Base-by-base conservation (phyloP, 2,329 filamentous ascomycete genomes). In the Plectosphaerella sp. region DNA sequence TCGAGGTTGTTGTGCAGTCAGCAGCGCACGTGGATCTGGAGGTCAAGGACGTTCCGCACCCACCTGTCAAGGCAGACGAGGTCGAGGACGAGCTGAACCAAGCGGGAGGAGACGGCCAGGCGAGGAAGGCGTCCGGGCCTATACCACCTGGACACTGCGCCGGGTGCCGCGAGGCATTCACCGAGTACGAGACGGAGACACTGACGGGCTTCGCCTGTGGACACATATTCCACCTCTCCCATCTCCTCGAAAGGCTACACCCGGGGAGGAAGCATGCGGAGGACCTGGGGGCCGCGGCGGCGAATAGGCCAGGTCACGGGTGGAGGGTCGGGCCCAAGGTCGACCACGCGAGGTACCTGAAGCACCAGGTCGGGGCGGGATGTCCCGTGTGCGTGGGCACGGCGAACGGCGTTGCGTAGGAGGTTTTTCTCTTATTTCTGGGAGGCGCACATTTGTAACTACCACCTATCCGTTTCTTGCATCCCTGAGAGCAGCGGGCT, bases 261-360 rank as follows among this genome's bases (percentile, higher is more conserved):
- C 70, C 72, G 37, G 77, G 61, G 50, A 75, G 70, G 65, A 67
- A 66, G 24, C 64, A 68, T 6, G 80, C 86, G 52, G 65, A 72
- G 4, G 72, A 75, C 3, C 71, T 80, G 25, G 72, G 71, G 2
- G 72, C 67, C 15, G 67, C 68, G 3, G 68, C 71, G 41, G 71
- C 75, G 36, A 72, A 69, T 15, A 65, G 70, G 11, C 66, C 72
- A 15, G 68, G 67, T 51, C 67, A 69, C 24, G 78, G 80, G 8
- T 77, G 86, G 52, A 89, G 87, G 50, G 84, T 97, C 7, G 89
- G 90, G 0, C 83, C 87, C 28, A 97, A 97, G 70, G 91, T 96
- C 25, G 94, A 89, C 57, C 89, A 91, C 64, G 91, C 92, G 39
- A 81, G 91, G 57, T 67, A 96, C 51, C 70, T 96, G 54, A 79